Base-by-base conservation (phyloP, 1,139 yeast genomes). In the Hyphopichia fennica region DNA sequence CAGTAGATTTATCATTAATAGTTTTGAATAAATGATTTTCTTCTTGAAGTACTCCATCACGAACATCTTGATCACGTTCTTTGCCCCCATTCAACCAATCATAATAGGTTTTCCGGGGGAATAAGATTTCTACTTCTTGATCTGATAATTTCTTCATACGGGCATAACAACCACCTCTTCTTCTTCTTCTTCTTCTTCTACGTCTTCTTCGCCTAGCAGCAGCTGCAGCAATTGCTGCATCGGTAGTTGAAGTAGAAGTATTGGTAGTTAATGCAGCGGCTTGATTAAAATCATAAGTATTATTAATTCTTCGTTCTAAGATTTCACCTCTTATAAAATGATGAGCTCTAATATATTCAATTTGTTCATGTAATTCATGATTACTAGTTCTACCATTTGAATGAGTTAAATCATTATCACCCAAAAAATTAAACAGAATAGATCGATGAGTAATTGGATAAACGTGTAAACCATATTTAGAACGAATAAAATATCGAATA, bases 31-130 rank as follows among this genome's bases (percentile, higher is more conserved):
- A 57, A 16, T 60, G 61, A 31, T 53, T 62, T 44, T 72, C 74
- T 49, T 70, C 76, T 39, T 62, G 62, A 17, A 69, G 50, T 8
- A 63, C 53, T 23, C 69, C 73, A 38, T 65, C 72, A 36, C 73
- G 50, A 29, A 54, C 53, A 40, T 63, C 65, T 17, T 50, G 54
- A 46, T 68, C 74, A 30, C 66, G 52, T 45, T 69, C 81, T 46
- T 66, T 63, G n/a, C 82, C 83, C 23, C 84, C 84, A 46, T 76
- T 67, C 33, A 80, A 58, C 87, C 87, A 82, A 47, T 79, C 77
- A 41, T 70, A 62, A 58, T 84, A 86, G 2, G 84, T 72, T 51
- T 79, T 76, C 28, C 69, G 63, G 1, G 95, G 95, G 58, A 87
- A 87, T 40, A 83, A 63, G 37, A 72, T 73, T 41, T 86, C 82